Base-by-base conservation (phyloP, 306 rosid genomes). In the Cyamopsis tetragonoloba region DNA sequence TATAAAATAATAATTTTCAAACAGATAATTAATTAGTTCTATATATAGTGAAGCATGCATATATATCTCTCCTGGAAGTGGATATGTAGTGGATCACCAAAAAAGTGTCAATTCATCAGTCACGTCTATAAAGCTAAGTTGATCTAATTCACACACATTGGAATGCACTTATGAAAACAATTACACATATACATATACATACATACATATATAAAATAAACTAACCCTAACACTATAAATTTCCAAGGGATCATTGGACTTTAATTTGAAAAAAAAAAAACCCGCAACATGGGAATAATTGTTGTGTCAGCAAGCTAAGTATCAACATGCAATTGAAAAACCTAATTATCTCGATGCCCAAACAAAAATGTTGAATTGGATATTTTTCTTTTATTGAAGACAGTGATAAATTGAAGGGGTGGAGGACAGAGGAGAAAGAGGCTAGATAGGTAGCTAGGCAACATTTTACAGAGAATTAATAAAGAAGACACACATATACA, bases 81-180 rank as follows among this genome's bases (percentile, higher is more conserved):
- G 78, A 76, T 50, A 10, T 9, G 22, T 59, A 58, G 81, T 82
- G 81, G 81, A 82, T 74, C 54, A 76, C 27, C 55, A 28, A 75
- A 78, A 68, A 63, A 71, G 84, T 70, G 84, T 80, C 86, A 58
- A 70, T 63, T 80, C 87, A 64, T 80, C 87, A 64, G 62, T 77
- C 84, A 82, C 74, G 42, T 86, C 80, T 78, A 31, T 44, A 82
- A 71, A 77, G 81, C 73, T 80, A 58, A 74, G 53, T 46, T 44
- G 73, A 75, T n/a, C n/a, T n/a, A n/a, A 69, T 24, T 61, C 77
- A 66, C 66, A 42, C 47, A 47, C 34, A 73, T 44, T 47, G 65
- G 64, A 74, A 59, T 72, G 51, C 81, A 48, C 60, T 73, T 59
- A 15, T 65, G 51, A 61, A 50, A 26, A 19, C 48, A 47, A 50